Percentiles rank a stretch among this genome's conserved stretches.
Conservation (phyloP, 2,329 filamentous ascomycete genomes). For the Colletotrichum caudatum region DNA sequence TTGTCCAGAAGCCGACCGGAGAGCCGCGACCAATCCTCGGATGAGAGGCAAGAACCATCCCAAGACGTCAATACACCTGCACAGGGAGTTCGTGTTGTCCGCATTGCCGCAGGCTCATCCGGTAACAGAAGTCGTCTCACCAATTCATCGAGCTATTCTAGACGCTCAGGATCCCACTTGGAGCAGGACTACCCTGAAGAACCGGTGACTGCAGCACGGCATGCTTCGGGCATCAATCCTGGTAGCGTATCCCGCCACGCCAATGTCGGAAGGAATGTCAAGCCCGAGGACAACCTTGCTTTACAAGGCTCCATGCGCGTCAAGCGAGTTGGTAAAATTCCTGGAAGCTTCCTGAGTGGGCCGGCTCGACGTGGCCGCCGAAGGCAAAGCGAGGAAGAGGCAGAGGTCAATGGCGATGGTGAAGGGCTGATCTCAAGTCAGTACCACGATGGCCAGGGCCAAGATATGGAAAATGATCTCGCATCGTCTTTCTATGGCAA, state of each 20-base stretch:
- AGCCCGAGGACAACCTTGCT: constrained; percentile 72
- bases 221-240: constrained; percentile 60
- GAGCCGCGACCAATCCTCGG: constrained; percentile 56
- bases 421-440: constrained; percentile 56
- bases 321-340: constrained; percentile 80
- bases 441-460: constrained; percentile 57
- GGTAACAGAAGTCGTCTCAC: constrained; percentile 54
- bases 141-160: constrained; percentile 52
- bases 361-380: constrained; percentile 81
- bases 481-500: constrained; percentile 60
- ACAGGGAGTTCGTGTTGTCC: constrained; percentile 64
- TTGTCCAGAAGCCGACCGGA: constrained; percentile 54
- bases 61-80: constrained; percentile 66
- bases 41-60: constrained; percentile 53
- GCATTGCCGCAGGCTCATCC: constrained; percentile 66
- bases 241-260: constrained; percentile 66
- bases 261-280: constrained; percentile 59
- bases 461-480: constrained; percentile 54
- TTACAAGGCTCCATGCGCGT: constrained; percentile 81
- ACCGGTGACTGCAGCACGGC: constrained; percentile 62
- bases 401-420: constrained; percentile 57
- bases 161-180: constrained; percentile 54
- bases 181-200: constrained; percentile 63
- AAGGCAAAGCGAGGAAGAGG: constrained; percentile 76
- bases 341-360: constrained; percentile 82